These are phyloP conservation scores for Biscogniauxia marginata DNA, from an alignment of 2,329 filamentous ascomycete genomes.

Conservation along the genomic window DNA sequence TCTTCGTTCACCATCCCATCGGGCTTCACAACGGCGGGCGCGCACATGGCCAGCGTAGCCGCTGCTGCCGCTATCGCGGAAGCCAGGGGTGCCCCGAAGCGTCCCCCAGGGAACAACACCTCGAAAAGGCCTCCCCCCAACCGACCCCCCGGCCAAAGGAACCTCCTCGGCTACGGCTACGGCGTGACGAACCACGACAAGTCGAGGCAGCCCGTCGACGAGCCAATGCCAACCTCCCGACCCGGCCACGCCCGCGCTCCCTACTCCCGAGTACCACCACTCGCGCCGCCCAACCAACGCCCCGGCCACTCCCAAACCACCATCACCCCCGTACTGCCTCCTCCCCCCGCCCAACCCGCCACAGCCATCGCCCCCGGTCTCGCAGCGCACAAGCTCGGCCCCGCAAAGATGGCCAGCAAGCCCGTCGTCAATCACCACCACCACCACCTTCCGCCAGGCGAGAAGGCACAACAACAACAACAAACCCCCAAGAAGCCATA, in stretches of 20 bases:
- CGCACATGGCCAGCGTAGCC: conserved; percentile 46
- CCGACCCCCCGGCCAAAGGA: conserved; percentile 29
- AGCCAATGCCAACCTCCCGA: not conserved
- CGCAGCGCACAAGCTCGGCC: conserved; percentile 41
- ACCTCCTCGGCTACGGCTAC: conserved; percentile 31
- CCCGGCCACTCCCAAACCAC: not conserved
- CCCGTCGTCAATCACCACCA: conserved; percentile 25
- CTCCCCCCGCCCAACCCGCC: conserved; percentile 5
- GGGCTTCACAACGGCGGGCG: conserved; percentile 62
- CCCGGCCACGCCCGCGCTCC: conserved; percentile 6
- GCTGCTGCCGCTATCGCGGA: conserved; percentile 39
- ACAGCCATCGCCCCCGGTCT: conserved; percentile 33
- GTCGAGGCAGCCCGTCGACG: conserved; percentile 20
- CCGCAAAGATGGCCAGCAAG: conserved; percentile 33
- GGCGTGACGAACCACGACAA: conserved; percentile 32
- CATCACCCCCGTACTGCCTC: conserved; percentile 4
- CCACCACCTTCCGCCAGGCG: conserved; percentile 14
- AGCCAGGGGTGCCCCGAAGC: conserved; percentile 26
- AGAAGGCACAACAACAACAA: conserved; percentile 23
- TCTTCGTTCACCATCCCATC: conserved; percentile 59
- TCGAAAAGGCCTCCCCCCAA: conserved; percentile 15
- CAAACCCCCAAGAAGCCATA: conserved; percentile 43
- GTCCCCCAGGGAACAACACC: conserved; percentile 11
- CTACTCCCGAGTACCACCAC: conserved; percentile 24
- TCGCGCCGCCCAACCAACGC: not conserved